phyloP scores from a whole-genome alignment of 352 stramenopile genomes.

The Plasmopara halstedii region DNA sequence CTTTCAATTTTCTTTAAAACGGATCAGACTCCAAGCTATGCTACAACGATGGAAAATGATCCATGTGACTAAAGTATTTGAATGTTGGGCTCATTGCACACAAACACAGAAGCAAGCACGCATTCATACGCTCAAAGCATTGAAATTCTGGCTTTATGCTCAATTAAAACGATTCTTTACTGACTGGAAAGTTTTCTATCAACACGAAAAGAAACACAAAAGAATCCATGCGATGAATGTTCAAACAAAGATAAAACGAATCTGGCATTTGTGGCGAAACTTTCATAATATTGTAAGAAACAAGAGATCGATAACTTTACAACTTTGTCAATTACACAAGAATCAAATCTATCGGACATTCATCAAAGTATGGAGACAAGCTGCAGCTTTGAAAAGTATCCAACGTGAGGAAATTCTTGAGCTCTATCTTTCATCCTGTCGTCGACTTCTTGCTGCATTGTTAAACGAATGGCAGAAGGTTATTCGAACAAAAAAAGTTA shows the following conservation, averaged over 20 bases:
- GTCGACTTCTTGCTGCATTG: conserved; percentile 20
- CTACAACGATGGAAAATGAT: conserved; percentile 23
- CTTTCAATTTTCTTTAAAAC: background rate
- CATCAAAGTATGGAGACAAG: background rate
- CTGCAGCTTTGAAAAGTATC: conserved; percentile 9
- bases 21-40: background rate
- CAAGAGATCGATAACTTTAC: background rate
- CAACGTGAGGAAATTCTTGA: conserved; percentile 18
- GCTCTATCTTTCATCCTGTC: conserved; percentile 22
- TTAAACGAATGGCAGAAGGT: conserved; percentile 24
- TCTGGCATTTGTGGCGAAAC: conserved; percentile 9
- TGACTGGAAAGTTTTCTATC: conserved; percentile 15
- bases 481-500: conserved; percentile 10
- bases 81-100: conserved; percentile 7
- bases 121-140: conserved; percentile 12
- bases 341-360: background rate
- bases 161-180: conserved; percentile 9
- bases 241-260: conserved; percentile 9
- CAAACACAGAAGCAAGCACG: conserved; percentile 6
- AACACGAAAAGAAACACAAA: conserved; percentile 2
- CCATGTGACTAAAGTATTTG: conserved; percentile 8
- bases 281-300: background rate
- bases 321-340: background rate
- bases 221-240: conserved; percentile 6
- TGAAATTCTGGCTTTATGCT: conserved; percentile 23